Base-by-base conservation (phyloP, 1,284 basidiomycete genomes). In the Puccinia coronata region DNA sequence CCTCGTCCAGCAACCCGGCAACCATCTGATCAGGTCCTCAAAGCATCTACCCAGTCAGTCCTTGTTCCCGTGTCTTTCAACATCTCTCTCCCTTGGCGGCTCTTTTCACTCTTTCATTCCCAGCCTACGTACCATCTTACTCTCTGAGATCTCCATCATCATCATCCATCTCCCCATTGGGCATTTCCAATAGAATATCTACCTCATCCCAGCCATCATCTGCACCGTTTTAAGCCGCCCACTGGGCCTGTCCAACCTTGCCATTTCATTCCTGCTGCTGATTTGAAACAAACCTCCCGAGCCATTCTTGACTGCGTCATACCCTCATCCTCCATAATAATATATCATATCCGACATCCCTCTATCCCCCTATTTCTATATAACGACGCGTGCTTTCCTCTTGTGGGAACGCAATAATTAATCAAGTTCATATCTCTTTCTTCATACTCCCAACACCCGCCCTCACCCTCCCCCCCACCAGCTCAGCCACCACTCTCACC, bases 181-280 rank as follows among this genome's bases (percentile, higher is more conserved):
- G n/a, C 11, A 8, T 34, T 23, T n/a, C 18, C 36, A 6, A 65
- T 41, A 67, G 63, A 67, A 67, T 16, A 43, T 67, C 63, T 67
- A 67, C 16, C n/a, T 34, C 57, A 41, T 59, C 57, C 41, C 18
- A 34, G 71, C 53, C 53, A 74, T 74, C 18, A 51, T 74, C 72
- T 6, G 16, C 23, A 59, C 34, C n/a, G 20, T 28, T 74, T 41
- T 47, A 43, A 67, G 39, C 18, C 41, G 36, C 23, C 59, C 59
- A 28, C 25, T 31, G 28, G 57, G 23, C 20, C 12, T n/a, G 53
- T 25, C 53, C 53, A 55, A 25, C 23, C 2, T 39, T 18, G 16
- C 36, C 39, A 14, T 0, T 28, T 25, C 39, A 39, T 25, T 47
- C 23, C 41, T 39, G n/a, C 18, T 67, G 41, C n/a, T 67, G 31